A percentile compares a stretch with the other conserved stretches of the same genome.
Evolutionary conservation across 768 basidiomycete genomes (phyloP).

Genomic region (Suillus weaverae): DNA sequence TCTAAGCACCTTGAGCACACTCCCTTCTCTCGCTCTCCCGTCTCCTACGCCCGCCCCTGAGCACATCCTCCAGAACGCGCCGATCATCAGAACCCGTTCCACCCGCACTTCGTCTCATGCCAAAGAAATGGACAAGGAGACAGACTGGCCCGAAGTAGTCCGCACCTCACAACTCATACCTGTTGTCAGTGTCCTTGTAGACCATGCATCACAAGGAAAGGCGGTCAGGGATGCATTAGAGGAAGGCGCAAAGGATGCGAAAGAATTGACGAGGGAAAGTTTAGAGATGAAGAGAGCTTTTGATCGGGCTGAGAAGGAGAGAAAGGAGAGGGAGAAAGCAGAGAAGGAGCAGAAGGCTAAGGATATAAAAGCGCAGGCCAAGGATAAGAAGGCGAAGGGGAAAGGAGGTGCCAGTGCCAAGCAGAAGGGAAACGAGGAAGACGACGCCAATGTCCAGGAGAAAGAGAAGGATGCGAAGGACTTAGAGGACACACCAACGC

Average conservation of each 20-base stretch:
- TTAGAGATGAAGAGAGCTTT: constrained; percentile 30
- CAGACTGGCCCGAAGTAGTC: constrained; percentile 25
- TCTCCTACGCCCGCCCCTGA: constrained; percentile 45
- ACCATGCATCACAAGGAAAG: constrained; percentile 46
- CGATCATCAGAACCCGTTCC: constrained; percentile 49
- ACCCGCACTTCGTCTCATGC: constrained; percentile 32
- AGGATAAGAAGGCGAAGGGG: constrained; percentile 49
- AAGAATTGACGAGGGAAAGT: constrained; percentile 49
- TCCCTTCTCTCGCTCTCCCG: constrained; percentile 55
- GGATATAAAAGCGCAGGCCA: constrained; percentile 23
- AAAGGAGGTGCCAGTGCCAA: constrained; percentile 42
- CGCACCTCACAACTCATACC: constrained; percentile 66
- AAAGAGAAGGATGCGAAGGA: constrained; percentile 24
- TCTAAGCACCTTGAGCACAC: constrained; percentile 12
- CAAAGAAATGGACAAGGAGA: constrained; percentile 11
- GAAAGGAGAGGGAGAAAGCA: constrained; percentile 57
- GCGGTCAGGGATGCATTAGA: constrained; percentile 62
- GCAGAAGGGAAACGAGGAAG: constrained; percentile 38
- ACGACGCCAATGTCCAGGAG: constrained; percentile 34
- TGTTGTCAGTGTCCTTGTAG: constrained; percentile 58
- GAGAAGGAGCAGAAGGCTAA: constrained; percentile 32
- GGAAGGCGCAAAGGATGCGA: constrained; percentile 51
- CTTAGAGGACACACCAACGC: constrained; percentile 24
- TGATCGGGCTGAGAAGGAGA: constrained; percentile 31
- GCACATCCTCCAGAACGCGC: constrained; percentile 24